A percentile compares a stretch with the other conserved stretches of the same genome.
phyloP scores from a whole-genome alignment of 202 grass and related monocot genomes.

The Schoenoplectus tabernaemontani region DNA sequence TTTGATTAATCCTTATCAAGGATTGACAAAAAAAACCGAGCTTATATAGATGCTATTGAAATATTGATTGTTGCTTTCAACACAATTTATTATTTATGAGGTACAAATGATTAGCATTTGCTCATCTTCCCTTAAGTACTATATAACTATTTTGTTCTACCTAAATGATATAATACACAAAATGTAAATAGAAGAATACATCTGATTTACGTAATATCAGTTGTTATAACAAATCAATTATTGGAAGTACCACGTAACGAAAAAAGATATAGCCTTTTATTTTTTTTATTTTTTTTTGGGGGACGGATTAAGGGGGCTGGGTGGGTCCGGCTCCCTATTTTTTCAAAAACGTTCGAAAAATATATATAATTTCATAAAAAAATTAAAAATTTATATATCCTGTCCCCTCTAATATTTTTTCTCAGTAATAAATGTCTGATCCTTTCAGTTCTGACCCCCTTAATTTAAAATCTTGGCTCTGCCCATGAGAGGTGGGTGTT shows the following conservation, averaged over 20 bases:
- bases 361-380: too few species aligned
- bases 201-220: constrained; percentile 4
- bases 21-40: neutral
- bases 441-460: too few species aligned
- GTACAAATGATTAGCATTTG: constrained; percentile 5
- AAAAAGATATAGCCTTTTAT: neutral
- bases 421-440: too few species aligned
- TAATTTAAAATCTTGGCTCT: too few species aligned
- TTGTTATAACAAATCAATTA: neutral
- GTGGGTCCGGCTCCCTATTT: too few species aligned
- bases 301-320: too few species aligned
- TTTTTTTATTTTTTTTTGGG: neutral
- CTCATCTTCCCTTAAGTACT: constrained; percentile 1
- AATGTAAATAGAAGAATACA: neutral
- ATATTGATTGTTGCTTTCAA: neutral
- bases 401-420: too few species aligned
- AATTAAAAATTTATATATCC: too few species aligned
- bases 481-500: too few species aligned
- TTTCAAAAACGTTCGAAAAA: too few species aligned
- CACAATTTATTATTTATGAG: neutral
- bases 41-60: neutral
- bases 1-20: neutral
- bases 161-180: neutral
- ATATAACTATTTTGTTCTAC: neutral
- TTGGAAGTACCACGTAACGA: neutral